Base-by-base conservation (phyloP, 208 protist species). In the Crithidia mellificae region DNA sequence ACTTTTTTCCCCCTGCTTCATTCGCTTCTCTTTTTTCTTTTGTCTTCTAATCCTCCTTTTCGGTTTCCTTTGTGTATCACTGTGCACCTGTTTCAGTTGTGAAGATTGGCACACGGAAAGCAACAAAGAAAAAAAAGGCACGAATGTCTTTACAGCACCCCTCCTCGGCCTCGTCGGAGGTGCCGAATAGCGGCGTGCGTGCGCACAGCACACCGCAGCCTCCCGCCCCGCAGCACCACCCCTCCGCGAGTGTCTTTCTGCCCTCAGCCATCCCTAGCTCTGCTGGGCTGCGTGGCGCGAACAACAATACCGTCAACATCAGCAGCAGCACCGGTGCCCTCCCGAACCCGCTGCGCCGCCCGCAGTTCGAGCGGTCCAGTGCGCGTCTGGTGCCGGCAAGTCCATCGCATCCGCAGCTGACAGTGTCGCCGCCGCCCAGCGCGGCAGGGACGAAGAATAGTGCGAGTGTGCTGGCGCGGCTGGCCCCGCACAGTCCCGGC, bases 401-500 rank as follows among this genome's bases (percentile, higher is more conserved):
- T 30, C 20, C 53, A n/a, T 34, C 34, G 53, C 17, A 39, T 14
- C 5, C 19, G 14, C n/a, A 25, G 38, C 54, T 61, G 38, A 51
- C 20, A 5, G 15, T 27, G 4, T 30, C 53, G n/a, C 29, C 30
- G 43, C 52, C 32, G 7, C 25, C 7, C n/a, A 41, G 17, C 32
- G 29, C 34, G n/a, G n/a, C n/a, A n/a, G n/a, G n/a, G n/a, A n/a
- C n/a, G n/a, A n/a, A n/a, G n/a, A n/a, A n/a, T 14, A 58, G 20
- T 22, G 20, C 8, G 17, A 14, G 22, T 29, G 34, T 9, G 11
- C 36, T 61, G 38, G 70, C 30, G 0, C 47, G 27, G 20, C 39
- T 69, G 6, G 55, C 63, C 0, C 70, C 70, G 39, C 70, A 76
- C 63, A 76, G 70, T 63, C 70, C 70, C 0, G 55, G 64, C 27